Percentiles rank a stretch among this genome's conserved stretches.
Conservation (phyloP, 768 basidiomycete species). For the Pluteus cervinus region DNA sequence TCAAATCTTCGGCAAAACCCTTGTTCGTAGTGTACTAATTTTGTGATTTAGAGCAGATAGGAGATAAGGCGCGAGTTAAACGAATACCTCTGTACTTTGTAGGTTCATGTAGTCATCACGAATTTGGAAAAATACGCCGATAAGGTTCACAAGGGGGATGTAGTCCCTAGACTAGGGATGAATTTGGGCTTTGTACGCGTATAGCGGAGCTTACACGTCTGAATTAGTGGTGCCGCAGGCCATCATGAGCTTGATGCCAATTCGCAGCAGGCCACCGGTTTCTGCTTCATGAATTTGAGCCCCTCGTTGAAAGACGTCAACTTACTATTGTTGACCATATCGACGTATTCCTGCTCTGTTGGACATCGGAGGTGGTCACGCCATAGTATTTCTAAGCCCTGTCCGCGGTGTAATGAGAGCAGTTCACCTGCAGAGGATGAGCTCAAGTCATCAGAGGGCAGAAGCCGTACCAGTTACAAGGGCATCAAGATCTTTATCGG, state of each 20-base stretch:
- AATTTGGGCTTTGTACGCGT: no score
- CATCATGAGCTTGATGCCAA: constrained; percentile 97
- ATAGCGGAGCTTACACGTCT: constrained; percentile 40
- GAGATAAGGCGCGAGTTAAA: not conserved
- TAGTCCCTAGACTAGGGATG: constrained; percentile 59
- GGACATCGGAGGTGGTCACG: constrained; percentile 88
- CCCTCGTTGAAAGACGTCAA: constrained; percentile 2
- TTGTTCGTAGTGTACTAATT: constrained; percentile 76
- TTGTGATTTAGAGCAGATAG: not conserved
- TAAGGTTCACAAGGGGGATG: constrained; percentile 87
- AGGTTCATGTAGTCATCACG: constrained; percentile 97
- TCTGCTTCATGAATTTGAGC: constrained; percentile 42
- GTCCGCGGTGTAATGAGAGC: constrained; percentile 87
- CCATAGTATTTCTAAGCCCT: constrained; percentile 94
- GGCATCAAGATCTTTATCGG: constrained; percentile 48
- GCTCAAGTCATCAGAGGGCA: constrained; percentile 1
- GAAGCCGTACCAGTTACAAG: constrained; percentile 65
- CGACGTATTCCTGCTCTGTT: constrained; percentile 89
- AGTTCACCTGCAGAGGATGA: constrained; percentile 46
- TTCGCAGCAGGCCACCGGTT: constrained; percentile 88
- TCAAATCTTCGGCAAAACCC: constrained; percentile 89
- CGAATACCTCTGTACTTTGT: constrained; percentile 72
- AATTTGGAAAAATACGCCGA: constrained; percentile 94
- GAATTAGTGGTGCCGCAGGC: constrained; percentile 64
- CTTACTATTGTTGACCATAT: constrained; percentile 95